Conservation (phyloP, 495 filamentous ascomycete species). For the Opeltia flavorubescens region DNA sequence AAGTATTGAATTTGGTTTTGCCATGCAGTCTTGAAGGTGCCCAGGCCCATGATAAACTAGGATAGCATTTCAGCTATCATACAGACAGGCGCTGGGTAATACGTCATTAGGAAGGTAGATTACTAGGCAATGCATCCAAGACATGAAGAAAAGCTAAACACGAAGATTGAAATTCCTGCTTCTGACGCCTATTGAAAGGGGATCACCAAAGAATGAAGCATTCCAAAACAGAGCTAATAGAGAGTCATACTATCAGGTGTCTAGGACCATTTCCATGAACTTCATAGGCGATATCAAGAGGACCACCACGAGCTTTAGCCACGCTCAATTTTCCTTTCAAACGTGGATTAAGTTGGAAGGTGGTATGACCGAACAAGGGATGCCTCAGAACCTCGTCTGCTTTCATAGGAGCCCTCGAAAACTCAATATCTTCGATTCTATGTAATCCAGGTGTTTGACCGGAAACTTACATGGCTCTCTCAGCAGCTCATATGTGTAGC, state of each 20-base stretch:
- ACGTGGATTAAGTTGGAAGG: slow-evolving; percentile 51
- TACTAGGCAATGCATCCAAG: background rate
- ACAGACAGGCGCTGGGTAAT: background rate
- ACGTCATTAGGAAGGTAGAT: background rate
- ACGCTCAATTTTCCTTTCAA: slow-evolving; percentile 43
- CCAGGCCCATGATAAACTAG: slow-evolving; percentile 52
- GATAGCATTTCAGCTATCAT: background rate
- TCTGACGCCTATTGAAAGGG: background rate
- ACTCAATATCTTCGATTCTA: no score
- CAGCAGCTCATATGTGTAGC: no score
- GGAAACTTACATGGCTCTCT: no score
- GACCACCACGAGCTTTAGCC: slow-evolving; percentile 50
- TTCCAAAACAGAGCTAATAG: background rate
- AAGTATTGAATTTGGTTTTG: slow-evolving; percentile 67
- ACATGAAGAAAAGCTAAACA: background rate
- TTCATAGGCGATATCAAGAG: slow-evolving; percentile 59
- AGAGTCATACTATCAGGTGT: slow-evolving; percentile 50
- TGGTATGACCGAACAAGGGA: slow-evolving; percentile 34
- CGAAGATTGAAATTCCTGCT: background rate
- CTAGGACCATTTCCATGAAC: slow-evolving; percentile 61
- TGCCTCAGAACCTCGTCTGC: slow-evolving; percentile 33
- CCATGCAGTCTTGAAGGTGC: slow-evolving; percentile 47
- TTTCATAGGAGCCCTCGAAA: slow-evolving; percentile 21
- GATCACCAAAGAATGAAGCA: background rate
- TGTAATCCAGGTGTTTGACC: no score